phyloP scores from a whole-genome alignment of 2,329 filamentous ascomycete genomes.

The Botrytis porri region DNA sequence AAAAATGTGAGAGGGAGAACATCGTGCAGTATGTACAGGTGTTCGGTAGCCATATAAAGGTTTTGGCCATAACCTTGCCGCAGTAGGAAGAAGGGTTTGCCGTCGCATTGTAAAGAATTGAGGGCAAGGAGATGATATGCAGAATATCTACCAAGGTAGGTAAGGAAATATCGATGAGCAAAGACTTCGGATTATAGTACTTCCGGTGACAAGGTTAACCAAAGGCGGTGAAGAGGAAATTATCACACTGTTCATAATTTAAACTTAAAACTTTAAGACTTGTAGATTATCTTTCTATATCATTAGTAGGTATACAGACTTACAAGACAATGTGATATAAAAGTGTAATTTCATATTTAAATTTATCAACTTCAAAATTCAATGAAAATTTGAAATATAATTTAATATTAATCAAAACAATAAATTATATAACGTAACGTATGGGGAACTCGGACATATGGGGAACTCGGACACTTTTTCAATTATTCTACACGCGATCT shows the following conservation, averaged over 20 bases:
- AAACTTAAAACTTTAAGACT: background rate
- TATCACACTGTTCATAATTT: background rate
- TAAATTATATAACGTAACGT: no score
- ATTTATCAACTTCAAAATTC: no score
- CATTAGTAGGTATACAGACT: no score
- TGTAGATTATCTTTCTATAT: background rate
- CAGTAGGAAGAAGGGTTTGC: background rate
- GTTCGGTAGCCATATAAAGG: background rate
- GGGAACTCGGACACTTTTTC: no score
- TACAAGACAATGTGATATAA: no score
- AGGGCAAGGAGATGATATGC: background rate
- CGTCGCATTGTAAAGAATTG: background rate
- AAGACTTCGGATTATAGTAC: background rate
- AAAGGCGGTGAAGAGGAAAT: background rate
- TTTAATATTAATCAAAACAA: no score
- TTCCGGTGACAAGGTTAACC: background rate
- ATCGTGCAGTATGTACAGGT: background rate
- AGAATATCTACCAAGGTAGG: background rate
- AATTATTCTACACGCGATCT: no score
- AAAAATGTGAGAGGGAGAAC: background rate
- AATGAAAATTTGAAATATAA: no score
- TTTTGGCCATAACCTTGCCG: background rate
- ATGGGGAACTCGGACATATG: no score
- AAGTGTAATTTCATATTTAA: no score
- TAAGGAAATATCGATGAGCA: background rate